A percentile compares a stretch with the other conserved stretches of the same genome.
These are phyloP conservation scores for Danielia reshetovae DNA, from an alignment of 805 yeast genomes.

Conservation along the genomic window DNA sequence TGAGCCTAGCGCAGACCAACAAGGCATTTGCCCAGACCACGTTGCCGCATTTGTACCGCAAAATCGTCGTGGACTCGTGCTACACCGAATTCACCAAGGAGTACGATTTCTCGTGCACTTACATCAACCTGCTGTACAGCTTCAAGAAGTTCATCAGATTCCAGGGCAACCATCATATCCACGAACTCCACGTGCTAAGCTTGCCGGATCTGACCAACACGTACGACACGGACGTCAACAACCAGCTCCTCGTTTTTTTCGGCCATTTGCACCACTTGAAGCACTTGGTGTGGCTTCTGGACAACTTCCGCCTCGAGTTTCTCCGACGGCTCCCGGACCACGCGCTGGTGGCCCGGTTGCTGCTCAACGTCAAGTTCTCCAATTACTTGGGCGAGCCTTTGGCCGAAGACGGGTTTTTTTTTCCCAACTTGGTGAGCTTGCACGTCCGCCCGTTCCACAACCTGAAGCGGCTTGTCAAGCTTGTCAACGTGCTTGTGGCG, in stretches of 20 bases:
- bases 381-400: slow-evolving; percentile 15
- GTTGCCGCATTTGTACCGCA: slow-evolving; percentile 34
- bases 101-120: slow-evolving; percentile 16
- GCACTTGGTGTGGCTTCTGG: slow-evolving; percentile 32
- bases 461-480: slow-evolving; percentile 20
- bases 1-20: slow-evolving; percentile 6
- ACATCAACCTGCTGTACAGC: slow-evolving; percentile 36
- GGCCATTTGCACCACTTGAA: slow-evolving; percentile 18
- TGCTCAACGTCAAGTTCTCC: slow-evolving; percentile 28
- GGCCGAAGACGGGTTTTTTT: slow-evolving; percentile 5
- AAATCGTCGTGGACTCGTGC: slow-evolving; percentile 35
- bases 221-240: slow-evolving; percentile 28
- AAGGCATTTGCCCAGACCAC: slow-evolving; percentile 2
- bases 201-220: slow-evolving; percentile 42
- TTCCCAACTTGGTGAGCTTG: slow-evolving; percentile 27
- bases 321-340: slow-evolving; percentile 30
- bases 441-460: slow-evolving; percentile 34
- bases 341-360: slow-evolving; percentile 19
- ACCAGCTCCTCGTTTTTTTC: slow-evolving; percentile 24
- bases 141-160: slow-evolving; percentile 28
- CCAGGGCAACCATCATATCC: slow-evolving; percentile 9
- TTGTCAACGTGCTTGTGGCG: slow-evolving; percentile 15
- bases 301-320: slow-evolving; percentile 25
- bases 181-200: slow-evolving; percentile 27
- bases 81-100: slow-evolving; percentile 31